Conservation (phyloP, 164 flowering plant species). For the Kalanchoe fedtschenkoi region DNA sequence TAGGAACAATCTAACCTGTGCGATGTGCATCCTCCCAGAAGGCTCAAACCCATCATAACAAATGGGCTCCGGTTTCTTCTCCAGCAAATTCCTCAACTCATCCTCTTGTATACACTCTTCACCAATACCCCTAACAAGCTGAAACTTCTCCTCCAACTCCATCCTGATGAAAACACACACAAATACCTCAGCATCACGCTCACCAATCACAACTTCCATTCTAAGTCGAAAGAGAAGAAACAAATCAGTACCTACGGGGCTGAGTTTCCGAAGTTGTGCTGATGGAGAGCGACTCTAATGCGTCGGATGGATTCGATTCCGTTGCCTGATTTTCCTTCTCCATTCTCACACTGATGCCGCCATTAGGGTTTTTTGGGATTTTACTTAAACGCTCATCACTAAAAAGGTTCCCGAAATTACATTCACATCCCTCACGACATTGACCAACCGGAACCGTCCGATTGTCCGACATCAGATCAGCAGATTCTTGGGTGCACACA, state of each 20-base stretch:
- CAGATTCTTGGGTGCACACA: too few relatives aligned
- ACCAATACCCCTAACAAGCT: conserved; percentile 58
- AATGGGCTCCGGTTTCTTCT: conserved; percentile 49
- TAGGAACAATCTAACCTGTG: conserved; percentile 39
- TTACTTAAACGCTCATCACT: background rate
- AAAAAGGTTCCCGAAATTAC: too few relatives aligned
- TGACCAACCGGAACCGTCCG: too few relatives aligned
- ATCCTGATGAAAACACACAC: conserved; percentile 16
- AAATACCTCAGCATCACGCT: background rate
- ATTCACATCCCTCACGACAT: too few relatives aligned
- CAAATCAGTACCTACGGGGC: background rate
- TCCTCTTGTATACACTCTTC: conserved; percentile 83
- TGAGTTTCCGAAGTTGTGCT: background rate
- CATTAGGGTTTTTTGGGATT: background rate
- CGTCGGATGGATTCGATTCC: background rate
- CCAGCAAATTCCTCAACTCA: conserved; percentile 50
- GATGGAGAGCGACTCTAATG: background rate
- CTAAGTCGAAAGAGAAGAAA: background rate
- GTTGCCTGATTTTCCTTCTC: background rate
- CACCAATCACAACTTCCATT: background rate
- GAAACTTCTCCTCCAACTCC: conserved; percentile 45
- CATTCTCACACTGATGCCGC: background rate
- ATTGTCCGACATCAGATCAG: too few relatives aligned
- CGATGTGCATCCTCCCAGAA: conserved; percentile 87
- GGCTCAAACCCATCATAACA: conserved; percentile 90